Evolutionary conservation across 1,284 basidiomycete species (phyloP).

Genomic region (Cryptococcus amylolentus): DNA sequence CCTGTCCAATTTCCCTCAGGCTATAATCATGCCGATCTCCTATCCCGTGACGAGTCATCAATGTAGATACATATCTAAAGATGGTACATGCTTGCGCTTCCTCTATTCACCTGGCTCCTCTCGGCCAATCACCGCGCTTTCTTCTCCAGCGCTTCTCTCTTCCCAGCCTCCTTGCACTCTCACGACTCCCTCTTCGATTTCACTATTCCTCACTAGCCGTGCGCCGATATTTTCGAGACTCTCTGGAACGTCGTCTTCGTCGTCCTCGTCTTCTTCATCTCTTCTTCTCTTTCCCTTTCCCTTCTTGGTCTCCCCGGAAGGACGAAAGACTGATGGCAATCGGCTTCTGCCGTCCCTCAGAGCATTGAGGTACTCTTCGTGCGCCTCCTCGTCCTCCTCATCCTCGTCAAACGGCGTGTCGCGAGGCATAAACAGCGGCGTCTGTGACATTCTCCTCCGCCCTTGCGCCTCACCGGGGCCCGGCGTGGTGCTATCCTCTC

Average conservation of each 20-base stretch:
- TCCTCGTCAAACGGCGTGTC: slow-evolving; percentile 44
- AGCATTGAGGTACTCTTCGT: slow-evolving; percentile 38
- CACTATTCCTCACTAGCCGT: slow-evolving; percentile 35
- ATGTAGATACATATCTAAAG: neutral
- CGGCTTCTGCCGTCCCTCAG: slow-evolving; percentile 35
- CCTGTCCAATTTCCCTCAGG: neutral
- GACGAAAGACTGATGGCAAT: slow-evolving; percentile 33
- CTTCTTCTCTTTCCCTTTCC: slow-evolving; percentile 2
- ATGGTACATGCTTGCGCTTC: neutral
- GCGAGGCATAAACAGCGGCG: slow-evolving; percentile 42
- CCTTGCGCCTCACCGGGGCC: slow-evolving; percentile 14
- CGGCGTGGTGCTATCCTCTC: slow-evolving; percentile 22
- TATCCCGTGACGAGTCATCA: neutral
- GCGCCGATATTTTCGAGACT: slow-evolving; percentile 38
- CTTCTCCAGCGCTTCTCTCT: slow-evolving; percentile 39
- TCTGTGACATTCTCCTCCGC: slow-evolving; percentile 14
- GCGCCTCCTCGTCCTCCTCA: slow-evolving; percentile 47
- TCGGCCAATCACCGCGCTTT: slow-evolving; percentile 42
- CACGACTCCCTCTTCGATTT: slow-evolving; percentile 42
- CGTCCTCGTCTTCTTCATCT: neutral
- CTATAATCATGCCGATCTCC: neutral
- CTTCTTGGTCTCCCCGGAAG: slow-evolving; percentile 32
- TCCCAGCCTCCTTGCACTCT: slow-evolving; percentile 43
- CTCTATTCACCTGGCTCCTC: slow-evolving; percentile 38
- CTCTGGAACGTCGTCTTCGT: slow-evolving; percentile 42